These are phyloP conservation scores for Papiliotrema fonsecae DNA, from an alignment of 1,284 basidiomycete genomes.

Conservation along the genomic window DNA sequence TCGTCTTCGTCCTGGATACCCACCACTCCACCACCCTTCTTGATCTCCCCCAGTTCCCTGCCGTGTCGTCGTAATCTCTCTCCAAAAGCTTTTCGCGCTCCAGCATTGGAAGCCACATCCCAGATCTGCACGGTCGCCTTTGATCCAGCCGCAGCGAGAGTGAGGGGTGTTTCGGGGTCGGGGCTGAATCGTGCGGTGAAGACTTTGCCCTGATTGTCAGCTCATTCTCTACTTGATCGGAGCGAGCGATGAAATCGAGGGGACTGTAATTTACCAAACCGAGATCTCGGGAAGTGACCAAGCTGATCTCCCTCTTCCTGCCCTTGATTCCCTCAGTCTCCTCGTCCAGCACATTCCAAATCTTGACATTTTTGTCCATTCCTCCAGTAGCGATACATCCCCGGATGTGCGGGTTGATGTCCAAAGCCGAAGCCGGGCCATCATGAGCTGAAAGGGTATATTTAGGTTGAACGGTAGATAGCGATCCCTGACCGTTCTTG, in stretches of 20 bases:
- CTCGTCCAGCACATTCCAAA: conserved; percentile 80
- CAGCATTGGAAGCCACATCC: conserved; percentile 76
- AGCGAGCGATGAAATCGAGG: background rate
- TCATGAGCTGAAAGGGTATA: conserved; percentile 95
- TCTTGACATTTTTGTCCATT: conserved; percentile 85
- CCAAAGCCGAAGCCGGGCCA: conserved; percentile 84
- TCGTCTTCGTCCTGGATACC: conserved; percentile 62
- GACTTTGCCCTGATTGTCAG: conserved; percentile 72
- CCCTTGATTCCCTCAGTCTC: conserved; percentile 55
- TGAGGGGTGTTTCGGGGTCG: conserved; percentile 74
- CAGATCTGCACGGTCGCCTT: conserved; percentile 91
- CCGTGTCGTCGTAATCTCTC: conserved; percentile 67
- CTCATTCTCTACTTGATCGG: background rate
- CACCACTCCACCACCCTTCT: conserved; percentile 60
- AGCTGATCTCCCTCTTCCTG: conserved; percentile 68
- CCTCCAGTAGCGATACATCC: conserved; percentile 92
- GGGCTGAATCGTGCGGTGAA: conserved; percentile 88
- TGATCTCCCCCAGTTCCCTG: conserved; percentile 56
- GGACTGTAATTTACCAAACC: conserved; percentile 65
- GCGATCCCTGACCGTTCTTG: conserved; percentile 10
- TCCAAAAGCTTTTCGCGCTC: conserved; percentile 72
- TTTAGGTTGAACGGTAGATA: conserved; percentile 50
- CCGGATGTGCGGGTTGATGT: conserved; percentile 84
- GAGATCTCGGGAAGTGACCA: conserved; percentile 86
- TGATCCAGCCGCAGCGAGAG: conserved; percentile 87